phyloP scores from a whole-genome alignment of 2,329 filamentous ascomycete genomes.

The Phialophora verrucosa region DNA sequence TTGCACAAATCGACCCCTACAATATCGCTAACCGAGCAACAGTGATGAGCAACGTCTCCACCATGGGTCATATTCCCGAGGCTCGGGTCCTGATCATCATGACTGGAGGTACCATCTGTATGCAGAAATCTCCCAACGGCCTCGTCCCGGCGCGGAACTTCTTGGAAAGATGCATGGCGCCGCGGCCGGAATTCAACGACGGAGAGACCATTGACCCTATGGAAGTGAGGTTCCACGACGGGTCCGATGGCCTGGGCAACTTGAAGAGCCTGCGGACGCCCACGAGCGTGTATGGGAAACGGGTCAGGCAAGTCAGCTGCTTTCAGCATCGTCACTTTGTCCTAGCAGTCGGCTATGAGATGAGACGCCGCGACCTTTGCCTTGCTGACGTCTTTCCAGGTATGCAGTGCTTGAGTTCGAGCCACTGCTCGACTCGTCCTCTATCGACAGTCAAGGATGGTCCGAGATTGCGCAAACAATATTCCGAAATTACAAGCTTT shows the following conservation, averaged over 20 bases:
- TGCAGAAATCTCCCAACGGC: slow-evolving; percentile 80
- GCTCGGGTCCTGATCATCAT: slow-evolving; percentile 87
- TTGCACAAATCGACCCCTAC: not conserved
- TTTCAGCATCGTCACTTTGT: not conserved
- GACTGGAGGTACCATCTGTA: slow-evolving; percentile 83
- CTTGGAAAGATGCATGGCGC: slow-evolving; percentile 79
- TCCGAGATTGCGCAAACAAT: slow-evolving; percentile 81
- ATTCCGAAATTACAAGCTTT: slow-evolving; percentile 82
- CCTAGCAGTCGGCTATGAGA: not conserved
- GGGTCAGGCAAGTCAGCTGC: slow-evolving; percentile 61
- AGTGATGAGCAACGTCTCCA: slow-evolving; percentile 29
- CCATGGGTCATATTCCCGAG: slow-evolving; percentile 59
- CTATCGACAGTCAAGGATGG: slow-evolving; percentile 86
- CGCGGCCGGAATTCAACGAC: slow-evolving; percentile 85
- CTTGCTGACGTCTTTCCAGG: slow-evolving; percentile 25
- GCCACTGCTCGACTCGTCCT: slow-evolving; percentile 84
- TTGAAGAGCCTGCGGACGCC: slow-evolving; percentile 79
- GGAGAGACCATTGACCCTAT: slow-evolving; percentile 63
- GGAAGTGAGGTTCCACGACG: slow-evolving; percentile 61
- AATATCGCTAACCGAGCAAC: slow-evolving; percentile 5
- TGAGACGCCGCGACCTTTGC: not conserved
- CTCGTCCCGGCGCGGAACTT: slow-evolving; percentile 82
- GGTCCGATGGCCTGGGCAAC: slow-evolving; percentile 46
- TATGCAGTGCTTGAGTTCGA: slow-evolving; percentile 86
- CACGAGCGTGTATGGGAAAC: slow-evolving; percentile 76